Percentiles rank a stretch among this genome's conserved stretches.
Conservation (phyloP, 129 eudicot genomes). For the Arctium minus region DNA sequence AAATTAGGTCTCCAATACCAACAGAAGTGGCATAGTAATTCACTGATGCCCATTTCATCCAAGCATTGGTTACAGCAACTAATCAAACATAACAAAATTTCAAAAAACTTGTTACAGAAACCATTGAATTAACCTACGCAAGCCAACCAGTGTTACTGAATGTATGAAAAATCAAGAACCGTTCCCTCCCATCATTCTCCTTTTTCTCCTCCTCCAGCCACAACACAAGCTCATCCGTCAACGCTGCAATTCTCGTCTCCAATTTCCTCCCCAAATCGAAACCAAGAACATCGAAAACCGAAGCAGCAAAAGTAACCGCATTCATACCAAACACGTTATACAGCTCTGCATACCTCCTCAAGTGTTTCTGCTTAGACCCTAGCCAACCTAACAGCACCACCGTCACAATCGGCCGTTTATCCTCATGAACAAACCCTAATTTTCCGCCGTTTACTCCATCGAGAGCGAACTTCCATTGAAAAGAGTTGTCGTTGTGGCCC, state of each 20-base stretch:
- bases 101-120: not conserved
- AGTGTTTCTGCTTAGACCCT: conserved; percentile 70
- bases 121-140: conserved; percentile 59
- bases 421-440: conserved; percentile 2
- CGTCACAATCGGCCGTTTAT: conserved; percentile 43
- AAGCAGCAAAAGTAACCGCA: conserved; percentile 55
- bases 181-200: conserved; percentile 52
- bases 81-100: not conserved
- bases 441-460: not conserved
- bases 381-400: conserved; percentile 89
- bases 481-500: conserved; percentile 11
- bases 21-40: not conserved
- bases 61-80: not conserved
- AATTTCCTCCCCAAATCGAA: conserved; percentile 69
- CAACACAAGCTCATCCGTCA: conserved; percentile 45
- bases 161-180: conserved; percentile 77
- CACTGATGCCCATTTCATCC: not conserved
- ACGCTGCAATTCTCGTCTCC: conserved; percentile 38
- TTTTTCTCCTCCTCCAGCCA: conserved; percentile 56
- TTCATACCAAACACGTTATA: conserved; percentile 61
- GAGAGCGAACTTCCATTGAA: conserved; percentile 39
- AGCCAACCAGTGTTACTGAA: conserved; percentile 98
- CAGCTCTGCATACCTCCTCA: conserved; percentile 78
- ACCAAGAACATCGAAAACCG: conserved; percentile 65
- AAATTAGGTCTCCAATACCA: too few species aligned